Evolutionary conservation across 78 protist genomes (phyloP).

Genomic region (Polysphondylium violaceum): DNA sequence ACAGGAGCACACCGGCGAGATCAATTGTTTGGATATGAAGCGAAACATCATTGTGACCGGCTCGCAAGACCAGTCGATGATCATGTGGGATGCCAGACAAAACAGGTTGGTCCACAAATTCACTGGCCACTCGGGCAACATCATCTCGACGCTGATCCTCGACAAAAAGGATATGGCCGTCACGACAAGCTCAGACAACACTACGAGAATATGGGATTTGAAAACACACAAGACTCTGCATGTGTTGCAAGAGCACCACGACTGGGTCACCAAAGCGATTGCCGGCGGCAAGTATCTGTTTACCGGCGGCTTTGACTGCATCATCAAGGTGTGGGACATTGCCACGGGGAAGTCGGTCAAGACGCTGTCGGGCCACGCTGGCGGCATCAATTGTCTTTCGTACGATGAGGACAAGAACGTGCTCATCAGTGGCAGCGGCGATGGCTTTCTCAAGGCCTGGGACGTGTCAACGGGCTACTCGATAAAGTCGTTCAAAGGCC

Average conservation of each 20-base stretch:
- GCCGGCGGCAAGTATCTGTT: not conserved
- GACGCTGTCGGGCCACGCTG: conserved; percentile 58
- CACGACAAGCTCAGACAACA: conserved; percentile 50
- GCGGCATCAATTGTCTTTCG: conserved; percentile 40
- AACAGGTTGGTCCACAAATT: conserved; percentile 33
- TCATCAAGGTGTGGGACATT: conserved; percentile 73
- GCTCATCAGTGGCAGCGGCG: conserved; percentile 48
- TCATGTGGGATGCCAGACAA: conserved; percentile 64
- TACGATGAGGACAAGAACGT: conserved; percentile 10
- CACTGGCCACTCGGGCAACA: conserved; percentile 35
- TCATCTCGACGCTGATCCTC: conserved; percentile 26
- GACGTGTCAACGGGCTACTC: conserved; percentile 55
- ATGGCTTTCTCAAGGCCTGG: conserved; percentile 62
- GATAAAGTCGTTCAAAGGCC: conserved; percentile 53
- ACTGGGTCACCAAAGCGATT: conserved; percentile 61
- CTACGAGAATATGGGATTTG: conserved; percentile 71
- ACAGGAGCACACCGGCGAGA: conserved; percentile 72
- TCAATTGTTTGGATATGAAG: conserved; percentile 66
- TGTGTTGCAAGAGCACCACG: conserved; percentile 48
- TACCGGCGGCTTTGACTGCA: conserved; percentile 65
- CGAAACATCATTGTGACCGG: conserved; percentile 64
- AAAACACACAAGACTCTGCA: conserved; percentile 37
- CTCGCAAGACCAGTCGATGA: conserved; percentile 52
- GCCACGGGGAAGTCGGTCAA: not conserved
- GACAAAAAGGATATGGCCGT: conserved; percentile 30